phyloP scores from a whole-genome alignment of 176 grass and related monocot genomes.

The Bromus sterilis region DNA sequence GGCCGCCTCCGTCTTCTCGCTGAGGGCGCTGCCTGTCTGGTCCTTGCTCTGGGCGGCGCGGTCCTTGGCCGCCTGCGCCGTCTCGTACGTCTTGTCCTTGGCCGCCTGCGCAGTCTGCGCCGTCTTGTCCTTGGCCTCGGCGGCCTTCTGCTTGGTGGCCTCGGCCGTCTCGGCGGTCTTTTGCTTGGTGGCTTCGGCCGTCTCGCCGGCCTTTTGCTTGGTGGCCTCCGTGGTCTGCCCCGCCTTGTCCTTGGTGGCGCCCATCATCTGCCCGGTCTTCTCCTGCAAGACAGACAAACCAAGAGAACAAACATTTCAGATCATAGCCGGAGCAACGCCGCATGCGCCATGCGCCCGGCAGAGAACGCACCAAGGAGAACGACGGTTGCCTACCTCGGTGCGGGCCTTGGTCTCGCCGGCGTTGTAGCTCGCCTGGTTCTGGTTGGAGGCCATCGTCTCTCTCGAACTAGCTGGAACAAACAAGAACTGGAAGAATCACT shows the following conservation, averaged over 20 bases:
- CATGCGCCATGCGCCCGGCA: background rate
- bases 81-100: too few species aligned
- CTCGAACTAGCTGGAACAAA: background rate
- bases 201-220: constrained; percentile 41
- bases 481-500: too few species aligned
- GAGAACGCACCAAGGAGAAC: background rate
- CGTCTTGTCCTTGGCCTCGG: constrained; percentile 20
- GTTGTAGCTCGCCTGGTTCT: constrained; percentile 37
- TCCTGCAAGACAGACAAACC: background rate
- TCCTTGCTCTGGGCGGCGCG: constrained; percentile 7
- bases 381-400: constrained; percentile 56
- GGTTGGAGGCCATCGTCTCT: constrained; percentile 50
- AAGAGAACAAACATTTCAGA: background rate
- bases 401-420: constrained; percentile 69
- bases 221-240: background rate
- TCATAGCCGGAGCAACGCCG: background rate
- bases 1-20: constrained; percentile 20
- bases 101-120: constrained; percentile 22
- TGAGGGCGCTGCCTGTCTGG: constrained; percentile 21
- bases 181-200: constrained; percentile 25
- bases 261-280: constrained; percentile 19
- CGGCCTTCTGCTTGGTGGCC: constrained; percentile 23
- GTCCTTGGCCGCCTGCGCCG: constrained; percentile 19
- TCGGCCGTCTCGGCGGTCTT: constrained; percentile 8
- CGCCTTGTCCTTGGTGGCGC: constrained; percentile 4